A percentile compares a stretch with the other conserved stretches of the same genome.
These are phyloP conservation scores for Daldinia childiae DNA, from an alignment of 495 filamentous ascomycete genomes.

Conservation along the genomic window DNA sequence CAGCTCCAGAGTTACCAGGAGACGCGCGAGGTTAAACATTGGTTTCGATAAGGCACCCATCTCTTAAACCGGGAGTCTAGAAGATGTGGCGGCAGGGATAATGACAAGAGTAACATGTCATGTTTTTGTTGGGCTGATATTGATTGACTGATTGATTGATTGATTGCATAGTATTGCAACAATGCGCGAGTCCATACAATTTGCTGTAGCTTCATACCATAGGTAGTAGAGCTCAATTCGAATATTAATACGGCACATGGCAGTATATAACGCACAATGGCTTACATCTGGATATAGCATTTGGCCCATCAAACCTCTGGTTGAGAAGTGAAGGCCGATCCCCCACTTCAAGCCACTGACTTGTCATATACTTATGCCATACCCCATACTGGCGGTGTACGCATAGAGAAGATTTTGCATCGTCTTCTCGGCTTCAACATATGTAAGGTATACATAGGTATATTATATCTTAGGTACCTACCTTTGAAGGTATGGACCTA, in stretches of 20 bases:
- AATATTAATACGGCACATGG: constrained; percentile 7
- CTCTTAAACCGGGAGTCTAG: constrained; percentile 8
- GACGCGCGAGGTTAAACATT: constrained; percentile 9
- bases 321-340: constrained; percentile 8
- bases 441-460: no score
- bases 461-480: no score
- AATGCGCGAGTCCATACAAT: constrained; percentile 18
- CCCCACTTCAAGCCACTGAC: constrained; percentile 9
- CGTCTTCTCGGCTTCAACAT: not conserved
- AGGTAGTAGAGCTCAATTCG: not conserved
- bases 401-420: not conserved
- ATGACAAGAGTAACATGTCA: constrained; percentile 2
- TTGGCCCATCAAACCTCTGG: not conserved
- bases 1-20: constrained; percentile 25
- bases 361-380: not conserved
- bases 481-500: no score
- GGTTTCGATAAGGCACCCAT: constrained; percentile 17
- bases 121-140: constrained; percentile 4
- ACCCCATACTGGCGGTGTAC: constrained; percentile 1
- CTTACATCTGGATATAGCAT: constrained; percentile 8
- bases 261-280: constrained; percentile 20
- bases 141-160: constrained; percentile 15
- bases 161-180: constrained; percentile 18
- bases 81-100: not conserved
- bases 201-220: not conserved